These are phyloP conservation scores for Micractinium sp. DNA, from an alignment of 139 green algal genomes.

Conservation along the genomic window DNA sequence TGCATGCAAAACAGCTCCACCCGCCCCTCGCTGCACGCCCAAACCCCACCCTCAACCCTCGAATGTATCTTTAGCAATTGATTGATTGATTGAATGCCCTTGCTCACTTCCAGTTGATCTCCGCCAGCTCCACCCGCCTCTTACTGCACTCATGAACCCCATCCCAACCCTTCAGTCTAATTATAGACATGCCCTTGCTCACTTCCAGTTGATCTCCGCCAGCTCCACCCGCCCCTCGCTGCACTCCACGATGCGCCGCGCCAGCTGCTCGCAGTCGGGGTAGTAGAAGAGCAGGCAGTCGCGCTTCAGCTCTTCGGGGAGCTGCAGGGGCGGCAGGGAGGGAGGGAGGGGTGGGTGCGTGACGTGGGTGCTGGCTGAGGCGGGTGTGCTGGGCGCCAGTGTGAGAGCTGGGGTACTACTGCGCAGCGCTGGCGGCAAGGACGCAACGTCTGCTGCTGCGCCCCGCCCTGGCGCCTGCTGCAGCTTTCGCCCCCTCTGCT, in stretches of 20 bases:
- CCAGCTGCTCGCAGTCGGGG: slow-evolving; percentile 81
- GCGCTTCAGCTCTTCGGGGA: slow-evolving; percentile 64
- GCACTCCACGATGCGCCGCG: slow-evolving; percentile 72
- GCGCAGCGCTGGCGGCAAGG: not conserved
- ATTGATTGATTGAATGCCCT: too few species aligned
- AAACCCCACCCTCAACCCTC: too few species aligned
- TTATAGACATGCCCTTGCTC: slow-evolving; percentile 32
- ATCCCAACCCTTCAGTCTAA: slow-evolving; percentile 51
- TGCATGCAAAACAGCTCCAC: too few species aligned
- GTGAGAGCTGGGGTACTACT: too few species aligned
- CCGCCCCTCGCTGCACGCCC: not conserved
- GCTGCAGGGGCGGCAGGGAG: slow-evolving; percentile 10
- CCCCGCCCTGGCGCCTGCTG: not conserved
- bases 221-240: slow-evolving; percentile 76
- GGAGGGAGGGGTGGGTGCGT: not conserved
- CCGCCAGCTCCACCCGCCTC: slow-evolving; percentile 76
- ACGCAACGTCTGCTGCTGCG: not conserved
- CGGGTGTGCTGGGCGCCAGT: too few species aligned
- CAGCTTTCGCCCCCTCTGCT: not conserved
- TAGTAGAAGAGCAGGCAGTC: slow-evolving; percentile 94
- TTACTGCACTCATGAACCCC: slow-evolving; percentile 63
- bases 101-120: slow-evolving; percentile 86
- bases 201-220: slow-evolving; percentile 88
- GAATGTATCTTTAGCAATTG: too few species aligned
- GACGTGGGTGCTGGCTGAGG: not conserved